Evolutionary conservation across 139 green algal genomes (phyloP).

Genomic region (Chlorella vulgaris): DNA sequence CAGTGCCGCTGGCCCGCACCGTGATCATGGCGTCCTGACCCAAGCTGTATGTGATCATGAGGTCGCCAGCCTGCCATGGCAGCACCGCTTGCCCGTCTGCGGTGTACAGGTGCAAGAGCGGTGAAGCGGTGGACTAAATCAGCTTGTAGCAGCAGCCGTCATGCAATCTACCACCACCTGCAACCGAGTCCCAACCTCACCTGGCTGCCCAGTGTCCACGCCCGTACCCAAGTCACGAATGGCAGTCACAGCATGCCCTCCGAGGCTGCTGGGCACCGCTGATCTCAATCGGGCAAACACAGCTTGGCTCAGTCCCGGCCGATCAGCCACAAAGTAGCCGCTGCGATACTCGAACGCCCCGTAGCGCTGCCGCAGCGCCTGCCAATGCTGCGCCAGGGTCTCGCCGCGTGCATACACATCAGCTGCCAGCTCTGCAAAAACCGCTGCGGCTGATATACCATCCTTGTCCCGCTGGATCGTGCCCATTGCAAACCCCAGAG

Average conservation of each 20-base stretch:
- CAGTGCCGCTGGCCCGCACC: slow-evolving; percentile 66
- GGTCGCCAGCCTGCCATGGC: slow-evolving; percentile 71
- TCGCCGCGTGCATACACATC: slow-evolving; percentile 42
- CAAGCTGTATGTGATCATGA: slow-evolving; percentile 75
- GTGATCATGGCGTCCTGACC: slow-evolving; percentile 61
- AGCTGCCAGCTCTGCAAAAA: slow-evolving; percentile 75
- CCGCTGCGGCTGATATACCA: slow-evolving; percentile 65
- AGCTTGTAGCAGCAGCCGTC: not conserved
- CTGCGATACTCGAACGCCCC: slow-evolving; percentile 58
- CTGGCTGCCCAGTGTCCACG: slow-evolving; percentile 61
- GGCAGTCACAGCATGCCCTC: slow-evolving; percentile 9
- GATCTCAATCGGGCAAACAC: slow-evolving; percentile 65
- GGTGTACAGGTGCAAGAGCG: too few relatives aligned
- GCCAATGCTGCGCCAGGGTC: slow-evolving; percentile 50
- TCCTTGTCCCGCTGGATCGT: slow-evolving; percentile 69
- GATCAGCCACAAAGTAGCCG: slow-evolving; percentile 68
- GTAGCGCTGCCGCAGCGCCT: slow-evolving; percentile 16
- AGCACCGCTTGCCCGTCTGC: slow-evolving; percentile 49
- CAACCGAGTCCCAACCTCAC: not conserved
- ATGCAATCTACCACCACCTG: not conserved
- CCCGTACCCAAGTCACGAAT: slow-evolving; percentile 67
- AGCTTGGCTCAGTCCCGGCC: slow-evolving; percentile 44
- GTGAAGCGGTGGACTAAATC: too few relatives aligned
- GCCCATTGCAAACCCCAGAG: slow-evolving; percentile 78
- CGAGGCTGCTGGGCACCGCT: not conserved